Conservation (phyloP, 257 asterid species). For the Thymus quinquecostatus region DNA sequence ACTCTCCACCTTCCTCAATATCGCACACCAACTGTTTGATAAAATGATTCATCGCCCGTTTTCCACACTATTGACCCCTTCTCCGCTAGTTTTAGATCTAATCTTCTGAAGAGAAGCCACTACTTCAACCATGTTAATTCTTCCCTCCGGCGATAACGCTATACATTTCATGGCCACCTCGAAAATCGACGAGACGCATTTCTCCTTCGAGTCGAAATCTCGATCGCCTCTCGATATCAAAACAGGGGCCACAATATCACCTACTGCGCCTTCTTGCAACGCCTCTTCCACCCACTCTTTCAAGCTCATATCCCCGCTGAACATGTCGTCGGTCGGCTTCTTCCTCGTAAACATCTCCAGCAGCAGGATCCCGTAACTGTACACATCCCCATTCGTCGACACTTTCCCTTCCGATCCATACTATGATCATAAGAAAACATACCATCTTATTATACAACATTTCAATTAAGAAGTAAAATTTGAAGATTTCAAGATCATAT, state of each 20-base stretch:
- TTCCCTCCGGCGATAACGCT: constrained; percentile 14
- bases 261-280: not conserved
- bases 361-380: constrained; percentile 27
- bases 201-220: not conserved
- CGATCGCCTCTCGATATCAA: constrained; percentile 8
- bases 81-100: not conserved
- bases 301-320: not conserved
- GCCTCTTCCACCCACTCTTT: not conserved
- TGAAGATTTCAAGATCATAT: not conserved
- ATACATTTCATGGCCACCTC: not conserved
- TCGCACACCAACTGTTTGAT: no score
- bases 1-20: no score
- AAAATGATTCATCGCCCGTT: no score
- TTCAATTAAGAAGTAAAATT: not conserved
- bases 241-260: not conserved
- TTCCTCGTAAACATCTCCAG: not conserved
- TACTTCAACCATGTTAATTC: constrained; percentile 21
- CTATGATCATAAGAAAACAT: not conserved
- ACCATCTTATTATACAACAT: not conserved
- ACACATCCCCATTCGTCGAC: constrained; percentile 23
- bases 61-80: not conserved
- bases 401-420: constrained; percentile 35
- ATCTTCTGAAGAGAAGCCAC: constrained; percentile 24
- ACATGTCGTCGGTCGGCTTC: not conserved
- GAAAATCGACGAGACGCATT: not conserved